Conservation (phyloP, 2,329 filamentous ascomycete species). For the Diaporthe sp. region DNA sequence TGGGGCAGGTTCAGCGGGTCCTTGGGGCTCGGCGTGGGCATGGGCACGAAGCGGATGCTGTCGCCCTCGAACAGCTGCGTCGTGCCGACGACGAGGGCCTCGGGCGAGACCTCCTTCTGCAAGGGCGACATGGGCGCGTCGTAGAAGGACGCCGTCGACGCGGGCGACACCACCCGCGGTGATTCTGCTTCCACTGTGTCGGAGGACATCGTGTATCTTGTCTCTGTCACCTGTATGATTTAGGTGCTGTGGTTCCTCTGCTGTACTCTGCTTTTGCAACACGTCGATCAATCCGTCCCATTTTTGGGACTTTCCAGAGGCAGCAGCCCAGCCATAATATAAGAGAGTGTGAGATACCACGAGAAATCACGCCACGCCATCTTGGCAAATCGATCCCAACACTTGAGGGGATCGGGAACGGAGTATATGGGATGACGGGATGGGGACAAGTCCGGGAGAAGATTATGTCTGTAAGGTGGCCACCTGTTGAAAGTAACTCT, state of each 20-base stretch:
- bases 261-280: neutral
- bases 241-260: neutral
- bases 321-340: neutral
- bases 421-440: slow-evolving; percentile 3
- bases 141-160: slow-evolving; percentile 3
- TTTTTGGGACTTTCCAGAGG: neutral
- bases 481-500: neutral
- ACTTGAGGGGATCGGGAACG: neutral
- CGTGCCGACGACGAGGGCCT: slow-evolving; percentile 46
- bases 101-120: slow-evolving; percentile 5
- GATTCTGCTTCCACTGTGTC: slow-evolving; percentile 13
- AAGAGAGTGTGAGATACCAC: neutral
- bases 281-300: neutral
- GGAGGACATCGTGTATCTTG: neutral
- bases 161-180: neutral
- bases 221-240: neutral
- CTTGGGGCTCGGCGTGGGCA: slow-evolving; percentile 51
- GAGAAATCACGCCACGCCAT: neutral
- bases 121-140: neutral
- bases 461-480: neutral
- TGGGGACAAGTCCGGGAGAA: neutral
- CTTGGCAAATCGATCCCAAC: neutral
- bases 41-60: slow-evolving; percentile 46
- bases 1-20: slow-evolving; percentile 43
- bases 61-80: slow-evolving; percentile 45